Evolutionary conservation across 345 rosid genomes (phyloP).

Genomic region (Lepidium aucheri): DNA sequence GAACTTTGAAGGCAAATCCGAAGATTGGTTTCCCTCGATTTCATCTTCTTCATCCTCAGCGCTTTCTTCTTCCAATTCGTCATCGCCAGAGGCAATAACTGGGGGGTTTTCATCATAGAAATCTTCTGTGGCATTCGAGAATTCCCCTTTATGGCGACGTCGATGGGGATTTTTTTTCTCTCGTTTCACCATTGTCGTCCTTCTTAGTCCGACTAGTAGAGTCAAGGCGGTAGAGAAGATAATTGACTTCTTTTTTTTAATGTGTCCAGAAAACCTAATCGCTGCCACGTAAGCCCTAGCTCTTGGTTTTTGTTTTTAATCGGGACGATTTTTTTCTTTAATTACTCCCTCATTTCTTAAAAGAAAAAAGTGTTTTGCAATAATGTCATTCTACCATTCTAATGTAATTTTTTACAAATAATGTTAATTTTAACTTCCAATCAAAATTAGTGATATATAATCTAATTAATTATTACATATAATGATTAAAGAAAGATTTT

Average conservation of each 20-base stretch:
- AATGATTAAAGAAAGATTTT: no score
- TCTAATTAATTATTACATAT: no score
- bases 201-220: background rate
- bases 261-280: background rate
- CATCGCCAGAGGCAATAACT: constrained; percentile 8
- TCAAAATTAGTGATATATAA: no score
- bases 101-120: constrained; percentile 30
- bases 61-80: constrained; percentile 24
- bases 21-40: constrained; percentile 26
- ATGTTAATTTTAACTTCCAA: no score
- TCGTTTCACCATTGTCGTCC: constrained; percentile 52
- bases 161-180: constrained; percentile 57
- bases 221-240: background rate
- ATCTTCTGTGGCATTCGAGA: constrained; percentile 30
- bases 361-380: no score
- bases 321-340: no score
- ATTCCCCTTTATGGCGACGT: constrained; percentile 35
- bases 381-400: no score
- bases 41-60: constrained; percentile 29
- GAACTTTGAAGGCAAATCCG: constrained; percentile 61
- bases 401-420: no score
- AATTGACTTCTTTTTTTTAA: background rate
- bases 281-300: background rate
- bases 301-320: background rate
- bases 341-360: no score